Evolutionary conservation across 345 rosid genomes (phyloP).

Genomic region (Ailanthus altissimus): DNA sequence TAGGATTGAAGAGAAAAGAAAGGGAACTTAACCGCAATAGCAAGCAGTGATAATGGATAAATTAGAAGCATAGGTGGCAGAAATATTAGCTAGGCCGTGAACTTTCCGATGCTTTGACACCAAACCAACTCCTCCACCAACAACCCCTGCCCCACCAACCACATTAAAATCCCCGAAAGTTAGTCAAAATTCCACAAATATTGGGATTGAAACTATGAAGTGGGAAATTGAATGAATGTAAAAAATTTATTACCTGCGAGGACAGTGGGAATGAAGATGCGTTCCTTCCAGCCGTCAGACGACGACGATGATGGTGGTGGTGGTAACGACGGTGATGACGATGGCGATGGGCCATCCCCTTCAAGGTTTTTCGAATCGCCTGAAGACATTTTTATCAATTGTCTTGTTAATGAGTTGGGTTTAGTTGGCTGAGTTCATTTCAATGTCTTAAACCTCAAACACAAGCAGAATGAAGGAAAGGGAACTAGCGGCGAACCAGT

Average conservation of each 20-base stretch:
- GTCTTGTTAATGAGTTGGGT: not conserved
- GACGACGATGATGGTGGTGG: slow-evolving; percentile 31
- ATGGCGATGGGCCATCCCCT: slow-evolving; percentile 16
- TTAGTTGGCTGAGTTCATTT: not conserved
- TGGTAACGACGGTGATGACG: too few relatives aligned
- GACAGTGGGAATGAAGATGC: slow-evolving; percentile 55
- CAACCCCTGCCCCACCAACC: slow-evolving; percentile 54
- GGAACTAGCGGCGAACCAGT: too few relatives aligned
- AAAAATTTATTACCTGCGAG: slow-evolving; percentile 82
- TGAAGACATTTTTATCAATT: slow-evolving; percentile 39
- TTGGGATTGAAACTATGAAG: too few relatives aligned
- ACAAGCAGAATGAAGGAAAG: too few relatives aligned
- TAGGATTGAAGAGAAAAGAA: slow-evolving; percentile 2
- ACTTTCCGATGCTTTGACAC: slow-evolving; percentile 60
- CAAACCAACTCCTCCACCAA: slow-evolving; percentile 72
- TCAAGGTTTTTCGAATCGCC: slow-evolving; percentile 27
- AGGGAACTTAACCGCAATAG: slow-evolving; percentile 83
- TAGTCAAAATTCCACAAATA: too few relatives aligned
- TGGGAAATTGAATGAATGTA: too few relatives aligned
- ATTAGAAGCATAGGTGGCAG: slow-evolving; percentile 65
- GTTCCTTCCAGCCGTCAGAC: slow-evolving; percentile 55
- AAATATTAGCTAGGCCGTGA: slow-evolving; percentile 62
- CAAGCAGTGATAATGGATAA: slow-evolving; percentile 68
- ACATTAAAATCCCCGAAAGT: too few relatives aligned
- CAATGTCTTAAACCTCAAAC: too few relatives aligned